A percentile compares a stretch with the other conserved stretches of the same genome.
Evolutionary conservation across 441 rosid genomes (phyloP).

Genomic region (Sinapis alba): DNA sequence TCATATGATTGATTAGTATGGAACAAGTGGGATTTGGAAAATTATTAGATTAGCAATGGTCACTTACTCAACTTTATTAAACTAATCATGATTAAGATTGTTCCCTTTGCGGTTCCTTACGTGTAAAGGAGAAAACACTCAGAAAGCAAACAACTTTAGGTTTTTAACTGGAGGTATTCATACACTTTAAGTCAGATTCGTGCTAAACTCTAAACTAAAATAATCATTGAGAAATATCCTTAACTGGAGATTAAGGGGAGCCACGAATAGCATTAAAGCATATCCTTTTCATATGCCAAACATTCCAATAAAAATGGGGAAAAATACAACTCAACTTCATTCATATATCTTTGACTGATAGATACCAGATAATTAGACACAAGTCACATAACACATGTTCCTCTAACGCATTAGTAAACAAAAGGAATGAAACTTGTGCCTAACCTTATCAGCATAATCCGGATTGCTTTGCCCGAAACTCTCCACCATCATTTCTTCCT

Average conservation of each 20-base stretch:
- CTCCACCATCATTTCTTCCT: slow-evolving; percentile 76
- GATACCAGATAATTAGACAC: slow-evolving; percentile 26
- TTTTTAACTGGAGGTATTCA: slow-evolving; percentile 37
- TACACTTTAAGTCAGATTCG: slow-evolving; percentile 31
- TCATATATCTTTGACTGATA: slow-evolving; percentile 38
- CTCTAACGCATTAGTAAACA: slow-evolving; percentile 54
- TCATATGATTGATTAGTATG: slow-evolving; percentile 35
- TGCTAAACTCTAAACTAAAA: slow-evolving; percentile 16
- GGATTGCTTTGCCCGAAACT: slow-evolving; percentile 65
- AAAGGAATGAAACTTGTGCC: slow-evolving; percentile 81
- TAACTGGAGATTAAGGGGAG: slow-evolving; percentile 11
- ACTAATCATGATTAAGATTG: slow-evolving; percentile 41
- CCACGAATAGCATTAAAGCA: slow-evolving; percentile 31
- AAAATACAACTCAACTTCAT: slow-evolving; percentile 25
- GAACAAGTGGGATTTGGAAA: slow-evolving; percentile 39
- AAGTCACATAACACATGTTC: slow-evolving; percentile 8
- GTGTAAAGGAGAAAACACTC: slow-evolving; percentile 22
- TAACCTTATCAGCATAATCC: slow-evolving; percentile 70
- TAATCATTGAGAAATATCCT: slow-evolving; percentile 21
- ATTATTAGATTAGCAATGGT: slow-evolving; percentile 14
- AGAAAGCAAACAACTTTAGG: slow-evolving; percentile 32
- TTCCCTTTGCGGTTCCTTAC: slow-evolving; percentile 36
- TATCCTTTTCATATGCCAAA: slow-evolving; percentile 39
- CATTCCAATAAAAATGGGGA: slow-evolving; percentile 25
- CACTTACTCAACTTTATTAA: slow-evolving; percentile 28